Percentiles rank a stretch among this genome's conserved stretches.
Conservation (phyloP, 169 alveolate species). For the Eimeria acervulina region DNA sequence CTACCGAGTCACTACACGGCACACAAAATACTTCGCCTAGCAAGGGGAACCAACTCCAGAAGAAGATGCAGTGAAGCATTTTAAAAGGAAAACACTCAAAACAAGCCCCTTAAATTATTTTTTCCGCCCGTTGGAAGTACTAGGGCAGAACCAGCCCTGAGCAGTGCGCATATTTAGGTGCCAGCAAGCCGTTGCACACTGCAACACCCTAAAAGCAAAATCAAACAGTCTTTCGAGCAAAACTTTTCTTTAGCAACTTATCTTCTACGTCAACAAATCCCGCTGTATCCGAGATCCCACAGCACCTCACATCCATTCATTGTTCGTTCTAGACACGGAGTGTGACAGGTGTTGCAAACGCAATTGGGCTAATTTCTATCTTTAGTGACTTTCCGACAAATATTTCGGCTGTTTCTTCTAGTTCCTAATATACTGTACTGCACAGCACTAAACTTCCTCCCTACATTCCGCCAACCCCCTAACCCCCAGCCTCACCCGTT, state of each 20-base stretch:
- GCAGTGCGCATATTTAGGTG: background rate
- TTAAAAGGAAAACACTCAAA: background rate
- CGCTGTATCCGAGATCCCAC: background rate
- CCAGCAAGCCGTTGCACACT: background rate
- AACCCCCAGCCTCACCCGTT: background rate
- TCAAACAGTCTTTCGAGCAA: background rate
- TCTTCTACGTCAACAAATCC: background rate
- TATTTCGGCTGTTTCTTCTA: background rate
- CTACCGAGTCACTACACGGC: background rate
- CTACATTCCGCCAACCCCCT: too few species aligned
- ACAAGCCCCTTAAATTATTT: background rate
- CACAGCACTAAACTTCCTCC: background rate
- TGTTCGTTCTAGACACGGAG: background rate
- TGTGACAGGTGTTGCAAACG: background rate
- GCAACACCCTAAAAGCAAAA: background rate
- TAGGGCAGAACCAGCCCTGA: conserved; percentile 8
- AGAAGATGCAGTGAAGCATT: background rate
- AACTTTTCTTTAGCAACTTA: background rate
- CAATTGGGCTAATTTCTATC: background rate
- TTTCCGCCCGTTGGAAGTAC: background rate
- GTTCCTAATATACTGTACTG: background rate
- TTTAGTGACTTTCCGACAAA: background rate
- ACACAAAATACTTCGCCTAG: background rate
- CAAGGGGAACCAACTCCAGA: background rate
- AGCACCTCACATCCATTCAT: background rate